Evolutionary conservation across 129 eudicot species (phyloP).

Genomic region (Helianthus tuberosus): DNA sequence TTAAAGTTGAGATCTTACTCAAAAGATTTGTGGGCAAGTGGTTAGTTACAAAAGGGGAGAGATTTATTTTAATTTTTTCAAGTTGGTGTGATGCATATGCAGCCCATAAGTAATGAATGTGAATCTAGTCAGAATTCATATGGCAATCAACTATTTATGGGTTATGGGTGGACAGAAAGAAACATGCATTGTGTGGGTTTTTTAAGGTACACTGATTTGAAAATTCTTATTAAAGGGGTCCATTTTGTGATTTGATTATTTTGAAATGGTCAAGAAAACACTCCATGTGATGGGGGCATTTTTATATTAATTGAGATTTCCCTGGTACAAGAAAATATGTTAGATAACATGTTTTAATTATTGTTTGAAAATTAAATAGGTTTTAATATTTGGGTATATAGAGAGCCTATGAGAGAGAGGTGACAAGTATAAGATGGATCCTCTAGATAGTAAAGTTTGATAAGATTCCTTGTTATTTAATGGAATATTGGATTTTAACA

Average conservation of each 20-base stretch:
- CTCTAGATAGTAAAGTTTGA: no score
- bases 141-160: slow-evolving; percentile 22
- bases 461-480: no score
- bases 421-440: background rate
- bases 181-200: slow-evolving; percentile 36
- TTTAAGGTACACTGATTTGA: slow-evolving; percentile 24
- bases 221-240: slow-evolving; percentile 22
- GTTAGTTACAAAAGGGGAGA: slow-evolving; percentile 3
- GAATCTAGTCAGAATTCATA: slow-evolving; percentile 37
- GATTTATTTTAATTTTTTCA: background rate
- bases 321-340: background rate
- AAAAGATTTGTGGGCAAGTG: slow-evolving; percentile 24
- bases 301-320: slow-evolving; percentile 3
- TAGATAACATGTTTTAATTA: background rate
- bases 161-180: slow-evolving; percentile 21
- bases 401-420: background rate
- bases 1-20: slow-evolving; percentile 22
- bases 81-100: slow-evolving; percentile 35
- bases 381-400: background rate
- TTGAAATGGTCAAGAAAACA: slow-evolving; percentile 4
- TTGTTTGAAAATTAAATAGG: background rate
- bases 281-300: slow-evolving; percentile 29
- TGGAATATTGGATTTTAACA: no score
- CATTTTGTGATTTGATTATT: slow-evolving; percentile 13
- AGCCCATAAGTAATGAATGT: slow-evolving; percentile 26